These are phyloP conservation scores for Zymoseptoria crescenta DNA, from an alignment of 2,329 filamentous ascomycete genomes.

Conservation along the genomic window DNA sequence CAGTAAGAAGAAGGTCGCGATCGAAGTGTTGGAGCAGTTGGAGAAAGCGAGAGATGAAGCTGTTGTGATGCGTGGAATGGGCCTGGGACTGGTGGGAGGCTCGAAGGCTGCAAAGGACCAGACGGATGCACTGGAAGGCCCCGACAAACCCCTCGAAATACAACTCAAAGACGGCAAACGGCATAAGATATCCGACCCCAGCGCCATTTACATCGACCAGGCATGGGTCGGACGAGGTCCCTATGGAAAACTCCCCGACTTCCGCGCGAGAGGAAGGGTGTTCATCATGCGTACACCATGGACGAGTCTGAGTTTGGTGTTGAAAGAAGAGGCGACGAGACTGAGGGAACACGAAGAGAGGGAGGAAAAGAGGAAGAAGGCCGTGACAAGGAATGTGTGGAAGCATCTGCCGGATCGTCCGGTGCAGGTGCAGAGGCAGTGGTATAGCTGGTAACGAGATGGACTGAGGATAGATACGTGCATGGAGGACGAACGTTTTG, in stretches of 20 bases:
- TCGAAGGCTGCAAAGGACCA: slow-evolving; percentile 5
- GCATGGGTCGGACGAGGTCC: slow-evolving; percentile 82
- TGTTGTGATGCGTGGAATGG: slow-evolving; percentile 76
- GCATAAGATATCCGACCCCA: slow-evolving; percentile 63
- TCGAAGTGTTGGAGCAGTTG: slow-evolving; percentile 70
- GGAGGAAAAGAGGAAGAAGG: slow-evolving; percentile 64
- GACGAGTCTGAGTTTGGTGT: slow-evolving; percentile 66
- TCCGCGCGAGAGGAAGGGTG: slow-evolving; percentile 66
- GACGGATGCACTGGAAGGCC: slow-evolving; percentile 1
- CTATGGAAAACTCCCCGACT: slow-evolving; percentile 55
- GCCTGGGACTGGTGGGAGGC: slow-evolving; percentile 43
- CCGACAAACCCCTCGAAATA: slow-evolving; percentile 46
- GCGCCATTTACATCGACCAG: slow-evolving; percentile 82
- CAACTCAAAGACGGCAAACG: slow-evolving; percentile 67
- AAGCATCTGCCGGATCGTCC: slow-evolving; percentile 79
- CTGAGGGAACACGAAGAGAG: slow-evolving; percentile 73
- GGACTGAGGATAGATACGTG: not conserved
- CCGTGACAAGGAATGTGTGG: slow-evolving; percentile 69
- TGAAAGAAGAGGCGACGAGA: slow-evolving; percentile 91
- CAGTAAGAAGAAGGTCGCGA: slow-evolving; percentile 84
- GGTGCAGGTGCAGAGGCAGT: slow-evolving; percentile 72
- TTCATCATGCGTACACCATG: slow-evolving; percentile 62
- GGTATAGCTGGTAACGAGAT: slow-evolving; percentile 74
- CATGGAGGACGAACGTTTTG: not conserved
- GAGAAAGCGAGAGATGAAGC: slow-evolving; percentile 76